Base-by-base conservation (phyloP, 2,329 filamentous ascomycete species). In the Didymella pinodella region DNA sequence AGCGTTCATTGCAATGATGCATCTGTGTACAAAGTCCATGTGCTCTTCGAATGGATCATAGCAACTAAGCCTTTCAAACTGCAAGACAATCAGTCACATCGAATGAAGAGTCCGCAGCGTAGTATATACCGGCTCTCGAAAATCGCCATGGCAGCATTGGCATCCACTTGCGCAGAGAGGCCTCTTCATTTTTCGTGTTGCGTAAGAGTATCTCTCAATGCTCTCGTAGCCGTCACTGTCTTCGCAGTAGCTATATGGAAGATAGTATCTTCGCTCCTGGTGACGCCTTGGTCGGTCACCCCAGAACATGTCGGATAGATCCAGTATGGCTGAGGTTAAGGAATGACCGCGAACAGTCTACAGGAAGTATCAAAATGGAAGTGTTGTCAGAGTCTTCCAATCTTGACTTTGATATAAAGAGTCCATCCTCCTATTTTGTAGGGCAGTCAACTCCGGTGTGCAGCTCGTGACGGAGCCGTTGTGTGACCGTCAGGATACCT, bases 61-160 rank as follows among this genome's bases (percentile, higher is more conserved):
- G 7, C 26, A 20, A 3, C 38, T 32, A 18, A 59, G 46, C 16
- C 18, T 16, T 16, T 50, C 40, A 7, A 46, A 46, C 56, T 59
- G 4, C 20, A 4, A 11, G 7, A n/a, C 43, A n/a, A n/a, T 57
- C 31, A 52, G 44, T 10, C 22, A 12, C 14, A 11, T 32, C 1
- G 12, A 26, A 4, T 12, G 12, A 2, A 10, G 4, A 2, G 1
- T 11, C 3, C 4, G 6, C 8, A 16, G 11, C 5, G 3, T 26
- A 7, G 2, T 16, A 38, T 50, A 11, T 50, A 59, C 56, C 18
- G 56, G 45, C 28, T 54, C 50, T 32, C 56, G 45, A 16, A 28
- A 54, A 25, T 59, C 56, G 22, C 56, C 48, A 4, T 10, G 34
- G 7, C 40, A 50, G 8, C 48, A 14, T 2, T 14, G 28, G 16